Evolutionary conservation across 1,284 basidiomycete genomes (phyloP), one percentile per base, ranked within the genome.

Genomic region (Porogramme epimiltina): DNA sequence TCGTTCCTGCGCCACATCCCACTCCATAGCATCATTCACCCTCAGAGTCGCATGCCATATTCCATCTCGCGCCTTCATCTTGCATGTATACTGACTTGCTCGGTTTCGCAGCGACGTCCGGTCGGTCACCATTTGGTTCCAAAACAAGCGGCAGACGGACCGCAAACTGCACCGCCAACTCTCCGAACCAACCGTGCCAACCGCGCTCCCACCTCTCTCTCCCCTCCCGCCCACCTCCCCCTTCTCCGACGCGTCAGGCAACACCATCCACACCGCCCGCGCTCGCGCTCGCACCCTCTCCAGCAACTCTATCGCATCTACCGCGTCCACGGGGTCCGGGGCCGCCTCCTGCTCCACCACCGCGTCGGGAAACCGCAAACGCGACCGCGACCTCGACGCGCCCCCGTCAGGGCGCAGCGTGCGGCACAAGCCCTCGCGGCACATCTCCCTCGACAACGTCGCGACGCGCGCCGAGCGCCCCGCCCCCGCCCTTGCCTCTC

Each of bases 61-160:
- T 31, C 36, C 33, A 31, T 31, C 28, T 31, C 28, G 28, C n/a
- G 15, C 16, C 46, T 23, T 33, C 41, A 19, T 11, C 15, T 6
- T 36, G 15, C 28, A 37, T 37, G 6, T 37, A 3, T 39, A 46
- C 44, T 43, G 37, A 57, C 26, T 20, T 25, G 36, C 26, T 20
- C 6, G 24, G 15, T 46, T 40, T 53, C 49, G 28, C 54, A 90
- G 87, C 77, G 87, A 89, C 68, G 76, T 81, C 31, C 88, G 88
- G 60, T 86, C 85, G 1, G 87, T 90, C 20, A 90, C 86, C 3
- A 85, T 89, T 45, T 90, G 87, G 87, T 89, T 90, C 72, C 87
- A 89, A 67, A 90, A 90, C 68, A 89, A 88, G 68, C 83, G 87
- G 10, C 87, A 90, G 66, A 85, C 80, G 37, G 86, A 88, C 62